Percentiles rank a stretch among this genome's conserved stretches.
Conservation (phyloP, 75 land plant species). For the Selaginella moellendorffii region DNA sequence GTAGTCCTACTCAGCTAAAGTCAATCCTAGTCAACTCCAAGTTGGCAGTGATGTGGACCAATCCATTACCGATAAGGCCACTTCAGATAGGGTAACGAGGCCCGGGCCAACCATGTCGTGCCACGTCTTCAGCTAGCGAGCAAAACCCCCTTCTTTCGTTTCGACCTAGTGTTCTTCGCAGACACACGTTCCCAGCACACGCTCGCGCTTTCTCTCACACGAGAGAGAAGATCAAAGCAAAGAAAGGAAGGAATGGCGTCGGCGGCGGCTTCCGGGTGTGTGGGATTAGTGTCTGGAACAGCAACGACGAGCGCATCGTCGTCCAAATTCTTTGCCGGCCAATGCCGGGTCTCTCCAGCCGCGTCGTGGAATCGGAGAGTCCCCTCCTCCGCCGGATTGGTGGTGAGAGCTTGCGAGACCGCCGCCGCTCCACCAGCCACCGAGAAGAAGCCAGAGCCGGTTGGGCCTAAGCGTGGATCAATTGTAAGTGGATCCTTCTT, state of each 20-base stretch:
- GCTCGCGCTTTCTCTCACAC: too few species aligned
- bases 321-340: too few species aligned
- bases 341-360: too few species aligned
- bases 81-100: not conserved
- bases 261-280: not conserved
- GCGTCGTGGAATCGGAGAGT: not conserved
- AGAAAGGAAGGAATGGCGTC: not conserved
- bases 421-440: not conserved
- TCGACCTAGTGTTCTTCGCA: not conserved
- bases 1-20: too few species aligned
- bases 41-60: not conserved
- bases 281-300: not conserved
- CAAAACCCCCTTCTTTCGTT: not conserved
- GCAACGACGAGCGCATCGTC: too few species aligned
- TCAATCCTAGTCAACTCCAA: too few species aligned
- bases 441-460: conserved; percentile 38
- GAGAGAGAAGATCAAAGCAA: too few species aligned
- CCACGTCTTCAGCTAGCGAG: not conserved
- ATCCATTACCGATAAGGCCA: not conserved
- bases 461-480: conserved; percentile 82
- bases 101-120: not conserved
- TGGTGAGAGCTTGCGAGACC: not conserved
- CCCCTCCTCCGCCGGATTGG: not conserved
- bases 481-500: conserved; percentile 29
- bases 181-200: not conserved